Evolutionary conservation across 2,329 filamentous ascomycete genomes (phyloP).

Genomic region (Cadophora gregata): DNA sequence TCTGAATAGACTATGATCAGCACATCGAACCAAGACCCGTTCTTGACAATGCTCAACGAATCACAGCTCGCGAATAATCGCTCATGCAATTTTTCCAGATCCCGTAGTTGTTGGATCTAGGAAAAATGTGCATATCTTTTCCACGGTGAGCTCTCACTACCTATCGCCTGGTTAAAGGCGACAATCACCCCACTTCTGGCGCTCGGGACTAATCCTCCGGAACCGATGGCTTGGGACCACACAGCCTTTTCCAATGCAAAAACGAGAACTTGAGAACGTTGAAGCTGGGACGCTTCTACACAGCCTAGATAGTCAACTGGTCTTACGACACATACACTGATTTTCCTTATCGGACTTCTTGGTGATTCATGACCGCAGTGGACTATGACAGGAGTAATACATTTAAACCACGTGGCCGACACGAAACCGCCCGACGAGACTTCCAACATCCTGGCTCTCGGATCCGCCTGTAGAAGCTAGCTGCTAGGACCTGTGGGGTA

Average conservation of each 20-base stretch:
- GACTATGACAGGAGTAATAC: neutral
- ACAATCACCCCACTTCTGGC: constrained; percentile 19
- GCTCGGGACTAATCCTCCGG: constrained; percentile 16
- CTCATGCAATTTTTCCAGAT: neutral
- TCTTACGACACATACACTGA: neutral
- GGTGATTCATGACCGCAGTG: neutral
- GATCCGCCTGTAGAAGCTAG: constrained; percentile 17
- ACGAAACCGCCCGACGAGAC: constrained; percentile 14
- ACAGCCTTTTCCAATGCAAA: constrained; percentile 11
- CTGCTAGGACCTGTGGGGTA: constrained; percentile 22
- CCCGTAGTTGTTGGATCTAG: neutral
- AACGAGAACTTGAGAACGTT: neutral
- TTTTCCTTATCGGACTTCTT: neutral
- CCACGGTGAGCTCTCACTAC: neutral
- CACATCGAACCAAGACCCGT: neutral
- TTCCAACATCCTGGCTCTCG: constrained; percentile 25
- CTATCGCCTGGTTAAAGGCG: constrained; percentile 12
- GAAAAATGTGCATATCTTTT: neutral
- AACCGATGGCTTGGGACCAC: constrained; percentile 24
- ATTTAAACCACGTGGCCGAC: constrained; percentile 19
- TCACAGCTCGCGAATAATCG: neutral
- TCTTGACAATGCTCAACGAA: neutral
- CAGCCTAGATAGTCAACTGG: neutral
- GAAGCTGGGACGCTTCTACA: neutral
- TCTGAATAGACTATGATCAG: neutral